A percentile compares a stretch with the other conserved stretches of the same genome.
These are phyloP conservation scores for Geoglossum cookeanum DNA, from an alignment of 2,329 filamentous ascomycete genomes.

Conservation along the genomic window DNA sequence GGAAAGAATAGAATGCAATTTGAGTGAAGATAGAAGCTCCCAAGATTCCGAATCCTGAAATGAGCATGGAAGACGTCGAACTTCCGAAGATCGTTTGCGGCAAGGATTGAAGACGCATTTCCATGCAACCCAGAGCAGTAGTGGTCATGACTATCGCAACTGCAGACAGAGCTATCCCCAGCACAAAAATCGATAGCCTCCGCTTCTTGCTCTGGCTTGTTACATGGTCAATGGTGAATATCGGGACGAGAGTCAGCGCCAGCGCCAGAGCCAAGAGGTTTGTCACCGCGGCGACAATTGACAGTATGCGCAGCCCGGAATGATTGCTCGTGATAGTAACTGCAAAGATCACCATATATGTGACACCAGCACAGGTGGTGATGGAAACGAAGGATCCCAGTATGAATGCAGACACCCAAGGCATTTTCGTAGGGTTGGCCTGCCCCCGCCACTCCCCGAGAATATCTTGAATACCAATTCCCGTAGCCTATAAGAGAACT, in stretches of 20 bases:
- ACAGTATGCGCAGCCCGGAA: constrained; percentile 14
- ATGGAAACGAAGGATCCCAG: constrained; percentile 18
- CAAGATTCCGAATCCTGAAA: constrained; percentile 20
- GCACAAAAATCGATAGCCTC: neutral
- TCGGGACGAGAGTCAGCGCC: constrained; percentile 13
- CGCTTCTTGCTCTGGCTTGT: constrained; percentile 10
- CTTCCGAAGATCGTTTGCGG: constrained; percentile 7
- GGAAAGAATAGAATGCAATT: constrained; percentile 15
- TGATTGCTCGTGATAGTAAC: constrained; percentile 15
- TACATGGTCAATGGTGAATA: constrained; percentile 16
- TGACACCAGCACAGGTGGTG: constrained; percentile 18
- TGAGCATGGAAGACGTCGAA: constrained; percentile 11
- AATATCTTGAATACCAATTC: neutral
- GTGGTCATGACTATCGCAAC: constrained; percentile 5
- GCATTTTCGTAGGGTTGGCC: constrained; percentile 11
- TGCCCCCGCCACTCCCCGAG: constrained; percentile 2
- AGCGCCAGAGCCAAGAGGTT: constrained; percentile 10
- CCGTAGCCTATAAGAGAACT: neutral
- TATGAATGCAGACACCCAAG: constrained; percentile 17
- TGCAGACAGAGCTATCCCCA: constrained; percentile 7
- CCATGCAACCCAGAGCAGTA: constrained; percentile 8
- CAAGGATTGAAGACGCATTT: constrained; percentile 12
- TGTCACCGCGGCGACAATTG: constrained; percentile 17
- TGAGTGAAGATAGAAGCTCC: constrained; percentile 16
- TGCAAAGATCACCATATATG: constrained; percentile 19